Evolutionary conservation across 2,329 filamentous ascomycete species (phyloP).

Genomic region (Polytolypa hystricis): DNA sequence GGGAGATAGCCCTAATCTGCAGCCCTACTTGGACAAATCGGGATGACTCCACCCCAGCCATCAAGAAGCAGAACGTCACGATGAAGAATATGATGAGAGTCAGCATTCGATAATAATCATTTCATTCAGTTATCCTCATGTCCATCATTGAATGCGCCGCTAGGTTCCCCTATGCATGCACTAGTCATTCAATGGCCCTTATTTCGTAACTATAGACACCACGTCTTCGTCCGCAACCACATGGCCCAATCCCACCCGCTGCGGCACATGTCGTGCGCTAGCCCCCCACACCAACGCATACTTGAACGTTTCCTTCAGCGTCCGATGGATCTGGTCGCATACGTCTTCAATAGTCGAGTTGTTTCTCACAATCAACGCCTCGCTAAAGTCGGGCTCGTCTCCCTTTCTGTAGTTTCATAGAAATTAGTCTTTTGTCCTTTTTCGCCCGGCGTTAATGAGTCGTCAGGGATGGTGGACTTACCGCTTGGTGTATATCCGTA

Average conservation of each 20-base stretch:
- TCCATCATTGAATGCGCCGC: no score
- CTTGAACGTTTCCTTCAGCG: conserved; percentile 96
- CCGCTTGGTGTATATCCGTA: conserved; percentile 88
- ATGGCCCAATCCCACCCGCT: conserved; percentile 80
- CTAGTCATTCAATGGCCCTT: conserved; percentile 3
- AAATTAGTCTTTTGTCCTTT: not conserved
- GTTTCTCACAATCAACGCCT: conserved; percentile 83
- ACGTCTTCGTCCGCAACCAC: conserved; percentile 60
- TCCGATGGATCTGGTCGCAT: conserved; percentile 88
- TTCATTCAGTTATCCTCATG: no score
- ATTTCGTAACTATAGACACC: conserved; percentile 51
- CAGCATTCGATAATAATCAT: no score
- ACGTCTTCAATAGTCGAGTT: conserved; percentile 92
- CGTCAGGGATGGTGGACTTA: conserved; percentile 17
- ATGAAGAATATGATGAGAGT: no score
- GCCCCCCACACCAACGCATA: conserved; percentile 97
- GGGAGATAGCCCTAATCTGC: conserved; percentile 1
- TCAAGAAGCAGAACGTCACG: no score
- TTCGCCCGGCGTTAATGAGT: not conserved
- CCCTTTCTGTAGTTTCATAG: conserved; percentile 58
- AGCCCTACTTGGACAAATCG: conserved; percentile 4
- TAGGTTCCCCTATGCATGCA: no score
- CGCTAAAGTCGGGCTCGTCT: conserved; percentile 73
- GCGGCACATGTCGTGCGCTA: conserved; percentile 86
- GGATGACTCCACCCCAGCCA: no score